Conservation (phyloP, 108 stramenopile species). For the Conticribra weissflogii region DNA sequence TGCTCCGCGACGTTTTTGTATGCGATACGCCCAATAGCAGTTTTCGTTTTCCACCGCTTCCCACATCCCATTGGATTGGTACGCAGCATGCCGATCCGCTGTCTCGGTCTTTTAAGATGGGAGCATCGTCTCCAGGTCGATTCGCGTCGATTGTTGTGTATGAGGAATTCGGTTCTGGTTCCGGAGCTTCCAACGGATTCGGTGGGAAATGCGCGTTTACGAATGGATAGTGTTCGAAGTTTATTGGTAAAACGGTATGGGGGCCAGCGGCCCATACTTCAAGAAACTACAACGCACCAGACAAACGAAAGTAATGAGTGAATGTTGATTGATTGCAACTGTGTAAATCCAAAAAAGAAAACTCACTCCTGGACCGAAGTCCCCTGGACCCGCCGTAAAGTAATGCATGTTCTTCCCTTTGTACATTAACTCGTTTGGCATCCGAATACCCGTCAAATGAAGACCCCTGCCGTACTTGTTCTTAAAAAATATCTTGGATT, state of each 20-base stretch:
- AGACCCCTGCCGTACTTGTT: constrained; percentile 44
- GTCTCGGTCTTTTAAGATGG: constrained; percentile 31
- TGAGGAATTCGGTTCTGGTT: constrained; percentile 31
- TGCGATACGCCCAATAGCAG: constrained; percentile 50
- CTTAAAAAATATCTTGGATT: constrained; percentile 5
- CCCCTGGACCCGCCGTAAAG: constrained; percentile 11
- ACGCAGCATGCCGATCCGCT: constrained; percentile 55
- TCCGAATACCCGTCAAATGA: constrained; percentile 19
- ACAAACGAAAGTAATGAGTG: too few relatives aligned
- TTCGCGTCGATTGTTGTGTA: constrained; percentile 17
- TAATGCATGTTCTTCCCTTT: constrained; percentile 47
- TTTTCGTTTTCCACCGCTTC: constrained; percentile 5
- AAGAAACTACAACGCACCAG: too few relatives aligned
- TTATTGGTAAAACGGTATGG: constrained; percentile 21
- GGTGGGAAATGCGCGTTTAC: constrained; percentile 8
- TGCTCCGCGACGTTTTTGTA: constrained; percentile 33
- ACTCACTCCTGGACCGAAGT: constrained; percentile 12
- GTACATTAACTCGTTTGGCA: constrained; percentile 15
- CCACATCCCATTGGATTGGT: constrained; percentile 30
- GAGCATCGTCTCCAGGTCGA: neutral
- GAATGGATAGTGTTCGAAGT: constrained; percentile 11
- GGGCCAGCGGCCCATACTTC: constrained; percentile 45
- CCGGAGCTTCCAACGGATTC: constrained; percentile 10
- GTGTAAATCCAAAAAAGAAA: too few relatives aligned
- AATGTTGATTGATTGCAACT: too few relatives aligned